A percentile compares a stretch with the other conserved stretches of the same genome.
These are phyloP conservation scores for Wickerhamomyces bisporus DNA, from an alignment of 805 yeast species.

Conservation along the genomic window DNA sequence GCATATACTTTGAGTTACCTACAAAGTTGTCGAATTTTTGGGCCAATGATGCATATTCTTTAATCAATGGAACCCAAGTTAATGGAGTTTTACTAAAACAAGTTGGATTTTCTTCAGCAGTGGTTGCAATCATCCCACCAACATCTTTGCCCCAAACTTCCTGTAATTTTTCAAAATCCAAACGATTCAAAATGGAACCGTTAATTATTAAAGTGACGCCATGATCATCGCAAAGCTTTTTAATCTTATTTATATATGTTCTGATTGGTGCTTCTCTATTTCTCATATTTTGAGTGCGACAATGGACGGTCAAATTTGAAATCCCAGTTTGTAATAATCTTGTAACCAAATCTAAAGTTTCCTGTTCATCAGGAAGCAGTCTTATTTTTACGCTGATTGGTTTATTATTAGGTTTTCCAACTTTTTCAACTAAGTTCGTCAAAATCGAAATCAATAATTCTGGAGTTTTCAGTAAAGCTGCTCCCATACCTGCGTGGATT, in stretches of 20 bases:
- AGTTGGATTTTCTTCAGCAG: conserved; percentile 84
- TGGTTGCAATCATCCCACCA: conserved; percentile 94
- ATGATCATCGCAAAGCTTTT: conserved; percentile 51
- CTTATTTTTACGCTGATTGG: conserved; percentile 92
- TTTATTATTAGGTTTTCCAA: conserved; percentile 71
- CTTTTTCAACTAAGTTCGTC: conserved; percentile 61
- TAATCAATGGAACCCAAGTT: conserved; percentile 50
- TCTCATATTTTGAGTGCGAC: conserved; percentile 86
- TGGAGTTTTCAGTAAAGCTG: conserved; percentile 81
- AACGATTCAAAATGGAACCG: conserved; percentile 60
- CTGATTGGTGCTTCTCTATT: conserved; percentile 79
- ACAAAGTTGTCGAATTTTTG: conserved; percentile 52
- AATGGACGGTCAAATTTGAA: conserved; percentile 80
- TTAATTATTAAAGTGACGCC: conserved; percentile 75
- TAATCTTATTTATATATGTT: conserved; percentile 58
- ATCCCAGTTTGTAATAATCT: conserved; percentile 74
- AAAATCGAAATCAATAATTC: conserved; percentile 71
- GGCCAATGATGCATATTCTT: conserved; percentile 54
- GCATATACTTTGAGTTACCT: conserved; percentile 76
- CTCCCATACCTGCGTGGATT: conserved; percentile 96
- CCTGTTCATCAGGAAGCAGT: conserved; percentile 56
- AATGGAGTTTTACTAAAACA: conserved; percentile 46
- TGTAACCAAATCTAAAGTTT: conserved; percentile 55
- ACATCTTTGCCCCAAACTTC: conserved; percentile 47
- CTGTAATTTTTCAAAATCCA: conserved; percentile 51